Evolutionary conservation across 495 filamentous ascomycete genomes (phyloP), one percentile per base, ranked within the genome.

Genomic region (Podospora pseudoanserina): DNA sequence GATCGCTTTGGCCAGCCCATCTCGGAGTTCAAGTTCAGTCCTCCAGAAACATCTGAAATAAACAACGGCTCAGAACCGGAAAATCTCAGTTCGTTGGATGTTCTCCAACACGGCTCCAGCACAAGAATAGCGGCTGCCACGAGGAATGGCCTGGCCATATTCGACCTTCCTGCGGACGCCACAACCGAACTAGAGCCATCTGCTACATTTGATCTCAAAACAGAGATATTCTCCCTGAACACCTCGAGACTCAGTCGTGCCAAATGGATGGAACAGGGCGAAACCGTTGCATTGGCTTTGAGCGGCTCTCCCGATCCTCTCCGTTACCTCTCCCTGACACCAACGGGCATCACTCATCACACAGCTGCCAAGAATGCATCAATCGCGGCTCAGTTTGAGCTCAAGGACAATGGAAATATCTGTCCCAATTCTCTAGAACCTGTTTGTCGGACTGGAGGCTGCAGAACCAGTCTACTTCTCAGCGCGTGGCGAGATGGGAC

Each of bases 401-500:
- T 74, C 34, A 55, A 53, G 1, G 70, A 67, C 26, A 63, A 65
- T 26, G 64, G 69, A 26, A 73, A 74, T 53, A 55, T 79, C 15
- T 75, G 71, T 53, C 73, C 74, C 0, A 76, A 73, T 39, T 76
- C 81, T 2, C 70, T 84, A 1, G 73, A 80, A 62, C 79, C 81
- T 0, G 72, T 83, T 1, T 70, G 76, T 64, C 66, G 69, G 27
- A 65, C 71, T 19, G 72, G 72, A 4, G 69, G 58, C 26, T 73
- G 77, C 6, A 68, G 74, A 1, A 79, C 76, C 4, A 79, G 72
- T 19, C 58, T 79, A 19, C 65, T 84, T n/a, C 80, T 84, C 23
- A 82, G 79, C 58, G 76, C 78, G 3, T 84, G 82, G 82, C 73
- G 79, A 53, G 82, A 83, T 44, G 82, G 82, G 2, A 82, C 76